Evolutionary conservation across 257 asterid species (phyloP), one percentile per base, ranked within the genome.

Genomic region (Thymus quinquecostatus): DNA sequence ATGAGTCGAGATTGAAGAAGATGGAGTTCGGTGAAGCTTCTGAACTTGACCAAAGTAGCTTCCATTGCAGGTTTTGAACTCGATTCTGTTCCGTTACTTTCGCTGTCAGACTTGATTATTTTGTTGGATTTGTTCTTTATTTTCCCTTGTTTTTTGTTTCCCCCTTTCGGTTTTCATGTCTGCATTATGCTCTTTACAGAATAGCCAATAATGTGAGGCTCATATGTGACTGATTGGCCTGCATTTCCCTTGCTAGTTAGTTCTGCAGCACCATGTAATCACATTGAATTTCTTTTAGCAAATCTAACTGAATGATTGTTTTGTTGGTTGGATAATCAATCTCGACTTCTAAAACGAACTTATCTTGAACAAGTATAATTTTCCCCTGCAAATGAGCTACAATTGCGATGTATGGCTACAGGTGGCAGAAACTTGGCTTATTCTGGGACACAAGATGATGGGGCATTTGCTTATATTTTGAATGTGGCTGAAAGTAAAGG

Each of bases 1-100:
- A 55, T 47, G 77, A 74, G 32, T 59, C 74, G 61, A 64, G 38
- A 47, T 29, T 50, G n/a, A 34, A 55, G 34, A 69, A 68, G 7
- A 32, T 45, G 38, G 71, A 75, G 51, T 59, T 71, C 13, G 79
- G 68, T 36, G 32, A 60, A 41, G 34, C 45, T 53, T 44, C 45
- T 34, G 10, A 11, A n/a, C 13, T 13, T 36, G 13, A 60, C 32
- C 3, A 6, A 60, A 60, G 30, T 13, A 34, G 29, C 27, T 2
- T 29, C 10, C n/a, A 58, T 21, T 21, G 21, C 21, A 21, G 21
- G 21, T 21, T 53, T 1, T 21, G 59, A 14, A 5, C 11, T 21
- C 33, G 2, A 0, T 53, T 53, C 11, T 7, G 10, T 53, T 21
- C 12, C 6, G 0, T 53, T 21, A 53, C 59, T 53, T 12, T 27